Conservation (phyloP, 129 eudicot genomes). For the Saposhnikovia divaricata region DNA sequence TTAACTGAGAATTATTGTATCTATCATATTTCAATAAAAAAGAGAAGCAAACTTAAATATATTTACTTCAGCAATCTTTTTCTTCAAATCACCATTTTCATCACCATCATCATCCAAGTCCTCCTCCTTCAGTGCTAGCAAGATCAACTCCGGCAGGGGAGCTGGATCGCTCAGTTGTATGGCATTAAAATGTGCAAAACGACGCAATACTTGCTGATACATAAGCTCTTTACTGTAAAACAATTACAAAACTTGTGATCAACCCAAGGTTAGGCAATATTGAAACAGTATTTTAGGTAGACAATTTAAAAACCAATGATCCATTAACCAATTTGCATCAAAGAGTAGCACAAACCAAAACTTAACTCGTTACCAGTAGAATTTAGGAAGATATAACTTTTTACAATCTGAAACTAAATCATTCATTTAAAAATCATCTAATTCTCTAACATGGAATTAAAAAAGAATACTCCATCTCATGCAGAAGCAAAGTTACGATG, state of each 20-base stretch:
- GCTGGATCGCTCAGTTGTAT: conserved; percentile 91
- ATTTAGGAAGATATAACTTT: neutral
- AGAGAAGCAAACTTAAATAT: neutral
- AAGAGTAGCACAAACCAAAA: neutral
- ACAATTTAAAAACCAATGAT: neutral
- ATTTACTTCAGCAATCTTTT: conserved; percentile 75
- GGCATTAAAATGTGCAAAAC: conserved; percentile 90
- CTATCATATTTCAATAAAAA: neutral
- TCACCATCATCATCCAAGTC: conserved; percentile 48
- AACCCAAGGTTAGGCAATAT: neutral
- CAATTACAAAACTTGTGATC: neutral
- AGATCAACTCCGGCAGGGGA: conserved; percentile 56
- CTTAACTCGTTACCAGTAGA: neutral
- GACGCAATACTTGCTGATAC: conserved; percentile 92
- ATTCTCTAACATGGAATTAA: neutral
- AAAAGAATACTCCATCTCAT: neutral
- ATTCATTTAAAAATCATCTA: neutral
- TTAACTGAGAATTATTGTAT: neutral
- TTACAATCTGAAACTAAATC: neutral
- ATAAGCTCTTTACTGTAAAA: conserved; percentile 91
- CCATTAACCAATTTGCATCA: neutral
- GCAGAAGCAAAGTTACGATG: neutral
- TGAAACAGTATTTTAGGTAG: neutral
- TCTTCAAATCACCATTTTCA: conserved; percentile 58
- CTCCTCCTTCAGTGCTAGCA: conserved; percentile 81